phyloP scores from a whole-genome alignment of 371 early-diverging fungal species.

The Apophysomyces trapeziformis region DNA sequence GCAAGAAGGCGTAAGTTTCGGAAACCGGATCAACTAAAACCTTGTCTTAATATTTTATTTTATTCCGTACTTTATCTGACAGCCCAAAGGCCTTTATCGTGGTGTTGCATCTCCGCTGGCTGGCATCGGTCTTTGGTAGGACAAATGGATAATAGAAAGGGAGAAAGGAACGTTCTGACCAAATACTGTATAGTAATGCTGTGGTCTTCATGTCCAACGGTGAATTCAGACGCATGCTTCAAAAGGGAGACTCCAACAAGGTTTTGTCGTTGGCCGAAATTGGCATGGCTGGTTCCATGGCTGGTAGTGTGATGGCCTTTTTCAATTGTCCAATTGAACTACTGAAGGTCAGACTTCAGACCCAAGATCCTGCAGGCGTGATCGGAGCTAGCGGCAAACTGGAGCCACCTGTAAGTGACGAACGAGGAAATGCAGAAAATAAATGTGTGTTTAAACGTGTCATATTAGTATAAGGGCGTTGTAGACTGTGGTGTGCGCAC shows the following conservation, averaged over 20 bases:
- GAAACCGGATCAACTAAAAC: not conserved
- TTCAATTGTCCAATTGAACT: slow-evolving; percentile 87
- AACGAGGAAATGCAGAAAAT: not conserved
- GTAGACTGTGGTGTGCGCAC: slow-evolving; percentile 79
- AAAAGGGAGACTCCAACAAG: slow-evolving; percentile 52
- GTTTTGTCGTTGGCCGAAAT: slow-evolving; percentile 60
- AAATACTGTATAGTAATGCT: slow-evolving; percentile 65
- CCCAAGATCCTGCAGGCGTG: slow-evolving; percentile 61
- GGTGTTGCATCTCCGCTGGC: slow-evolving; percentile 84
- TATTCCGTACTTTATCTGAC: not conserved
- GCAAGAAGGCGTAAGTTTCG: slow-evolving; percentile 72
- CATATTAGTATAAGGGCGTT: slow-evolving; percentile 68
- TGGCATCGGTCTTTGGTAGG: slow-evolving; percentile 85
- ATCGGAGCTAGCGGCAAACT: slow-evolving; percentile 38
- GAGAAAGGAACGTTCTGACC: slow-evolving; percentile 1
- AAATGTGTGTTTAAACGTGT: slow-evolving; percentile 13
- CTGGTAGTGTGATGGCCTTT: slow-evolving; percentile 86
- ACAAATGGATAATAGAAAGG: slow-evolving; percentile 2
- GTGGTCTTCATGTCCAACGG: slow-evolving; percentile 87
- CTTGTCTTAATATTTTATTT: not conserved
- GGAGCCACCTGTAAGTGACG: slow-evolving; percentile 51
- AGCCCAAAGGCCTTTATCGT: slow-evolving; percentile 78
- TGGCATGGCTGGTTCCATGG: slow-evolving; percentile 76
- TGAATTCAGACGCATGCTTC: slow-evolving; percentile 69
- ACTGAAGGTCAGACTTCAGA: slow-evolving; percentile 86